A percentile compares a stretch with the other conserved stretches of the same genome.
These are phyloP conservation scores for Cercophora newfieldiana DNA, from an alignment of 495 filamentous ascomycete genomes.

Conservation along the genomic window DNA sequence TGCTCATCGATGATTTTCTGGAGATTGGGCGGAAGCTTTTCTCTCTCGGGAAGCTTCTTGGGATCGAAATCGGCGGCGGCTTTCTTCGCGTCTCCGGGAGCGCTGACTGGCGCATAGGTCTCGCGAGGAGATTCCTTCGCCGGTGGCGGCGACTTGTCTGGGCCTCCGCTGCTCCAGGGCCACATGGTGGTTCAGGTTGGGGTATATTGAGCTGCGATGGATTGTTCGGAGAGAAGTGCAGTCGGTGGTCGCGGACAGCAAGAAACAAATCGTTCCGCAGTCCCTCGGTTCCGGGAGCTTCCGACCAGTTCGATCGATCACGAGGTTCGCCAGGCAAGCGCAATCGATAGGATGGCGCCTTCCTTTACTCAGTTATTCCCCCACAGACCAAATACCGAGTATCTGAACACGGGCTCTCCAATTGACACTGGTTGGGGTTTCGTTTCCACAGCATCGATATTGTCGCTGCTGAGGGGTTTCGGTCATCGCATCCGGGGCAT, in stretches of 20 bases:
- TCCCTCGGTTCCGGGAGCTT: neutral
- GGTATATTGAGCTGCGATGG: neutral
- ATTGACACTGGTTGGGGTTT: neutral
- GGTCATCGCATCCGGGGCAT: neutral
- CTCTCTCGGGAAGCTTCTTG: conserved; percentile 54
- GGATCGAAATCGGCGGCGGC: conserved; percentile 34
- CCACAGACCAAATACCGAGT: neutral
- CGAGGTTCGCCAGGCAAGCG: neutral
- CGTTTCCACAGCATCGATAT: neutral
- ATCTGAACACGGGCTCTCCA: neutral
- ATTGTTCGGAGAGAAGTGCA: neutral
- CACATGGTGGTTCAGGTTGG: conserved; percentile 30
- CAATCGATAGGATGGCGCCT: neutral
- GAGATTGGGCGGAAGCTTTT: conserved; percentile 65
- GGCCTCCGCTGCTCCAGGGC: conserved; percentile 40
- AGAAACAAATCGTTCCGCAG: neutral
- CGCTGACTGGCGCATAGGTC: conserved; percentile 21
- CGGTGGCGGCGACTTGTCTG: conserved; percentile 37
- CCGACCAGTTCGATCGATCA: neutral
- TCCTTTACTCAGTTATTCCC: neutral
- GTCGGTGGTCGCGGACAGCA: neutral
- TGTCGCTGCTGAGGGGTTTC: neutral
- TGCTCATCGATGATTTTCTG: conserved; percentile 65
- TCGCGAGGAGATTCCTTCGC: conserved; percentile 32
- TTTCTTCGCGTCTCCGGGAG: conserved; percentile 20